Base-by-base conservation (phyloP, 805 yeast genomes). In the Lipomyces starkeyi region DNA sequence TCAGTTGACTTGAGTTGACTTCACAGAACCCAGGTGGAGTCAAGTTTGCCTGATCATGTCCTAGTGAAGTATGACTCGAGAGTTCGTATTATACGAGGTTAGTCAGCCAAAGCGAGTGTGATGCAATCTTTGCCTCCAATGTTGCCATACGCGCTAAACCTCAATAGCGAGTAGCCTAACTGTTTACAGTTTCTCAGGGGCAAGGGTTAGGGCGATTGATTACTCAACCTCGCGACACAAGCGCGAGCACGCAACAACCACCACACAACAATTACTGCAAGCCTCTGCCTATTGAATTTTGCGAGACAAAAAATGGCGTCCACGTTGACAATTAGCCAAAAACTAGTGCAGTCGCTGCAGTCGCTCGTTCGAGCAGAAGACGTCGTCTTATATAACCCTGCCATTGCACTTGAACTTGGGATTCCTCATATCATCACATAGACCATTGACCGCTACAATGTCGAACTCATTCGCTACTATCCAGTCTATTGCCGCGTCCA, bases 401-500 rank as follows among this genome's bases (percentile, higher is more conserved):
- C 27, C 17, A 4, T 13, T 49, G 20, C 54, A 49, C 54, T 5
- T 29, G 22, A n/a, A 22, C 27, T 4, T 7, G 25, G 8, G 6
- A 2, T 49, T 14, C 54, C 17, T 13, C 9, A 3, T 49, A 49
- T 22, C n/a, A 22, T 49, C 54, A 49, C 54, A 9, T 20, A 11
- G n/a, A 11, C 54, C 7, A 20, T 13, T 6, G 11, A 49, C 54
- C 11, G 27, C 32, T 59, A 29, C 62, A 32, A 68, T 68, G 71
- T 68, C 71, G 7, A 68, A 68, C 61, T 62, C 69, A 3, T 68
- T 60, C 60, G 54, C 71, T 3, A 63, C 71, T 32, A 73, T 73
- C 58, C 75, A 73, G 71, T 63, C 73, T 27, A 63, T 72, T 54
- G 75, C 73, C 20, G 74, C 71, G 13, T 72, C 74, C 22, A 68